phyloP scores from a whole-genome alignment of 306 rosid species.

The Vigna unguiculata region DNA sequence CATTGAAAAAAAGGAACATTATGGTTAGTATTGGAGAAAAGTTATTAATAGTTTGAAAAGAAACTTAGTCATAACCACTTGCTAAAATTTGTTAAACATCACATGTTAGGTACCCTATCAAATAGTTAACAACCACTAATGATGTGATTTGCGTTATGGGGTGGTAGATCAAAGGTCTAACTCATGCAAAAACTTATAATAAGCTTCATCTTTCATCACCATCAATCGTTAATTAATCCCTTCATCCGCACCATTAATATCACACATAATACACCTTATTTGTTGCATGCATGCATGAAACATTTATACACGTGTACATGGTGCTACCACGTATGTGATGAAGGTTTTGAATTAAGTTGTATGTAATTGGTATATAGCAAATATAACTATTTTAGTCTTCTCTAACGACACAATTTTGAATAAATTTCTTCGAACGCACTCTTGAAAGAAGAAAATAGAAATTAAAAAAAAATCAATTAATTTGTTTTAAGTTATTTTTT shows the following conservation, averaged over 20 bases:
- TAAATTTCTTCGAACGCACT: no score
- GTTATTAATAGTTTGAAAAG: slow-evolving; percentile 24
- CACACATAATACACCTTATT: neutral
- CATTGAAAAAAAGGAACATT: neutral
- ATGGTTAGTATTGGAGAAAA: slow-evolving; percentile 25
- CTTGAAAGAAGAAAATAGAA: no score
- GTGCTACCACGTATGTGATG: no score
- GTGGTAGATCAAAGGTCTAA: slow-evolving; percentile 59
- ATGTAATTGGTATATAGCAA: no score
- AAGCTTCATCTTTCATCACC: slow-evolving; percentile 1
- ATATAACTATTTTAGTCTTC: no score
- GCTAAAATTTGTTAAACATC: slow-evolving; percentile 51
- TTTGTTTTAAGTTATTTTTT: no score
- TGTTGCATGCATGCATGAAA: neutral
- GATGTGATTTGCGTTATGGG: slow-evolving; percentile 55
- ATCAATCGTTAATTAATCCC: slow-evolving; percentile 9
- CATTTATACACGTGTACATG: neutral
- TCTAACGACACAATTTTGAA: no score
- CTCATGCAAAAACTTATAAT: slow-evolving; percentile 41
- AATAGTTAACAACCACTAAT: slow-evolving; percentile 66
- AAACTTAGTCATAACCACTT: slow-evolving; percentile 42
- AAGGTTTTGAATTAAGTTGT: no score
- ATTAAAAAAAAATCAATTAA: no score
- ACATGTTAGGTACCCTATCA: slow-evolving; percentile 73
- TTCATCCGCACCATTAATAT: slow-evolving; percentile 13